Percentiles rank a stretch among this genome's conserved stretches.
phyloP scores from a whole-genome alignment of 352 stramenopile species.

The Aphanomyces euteiches region DNA sequence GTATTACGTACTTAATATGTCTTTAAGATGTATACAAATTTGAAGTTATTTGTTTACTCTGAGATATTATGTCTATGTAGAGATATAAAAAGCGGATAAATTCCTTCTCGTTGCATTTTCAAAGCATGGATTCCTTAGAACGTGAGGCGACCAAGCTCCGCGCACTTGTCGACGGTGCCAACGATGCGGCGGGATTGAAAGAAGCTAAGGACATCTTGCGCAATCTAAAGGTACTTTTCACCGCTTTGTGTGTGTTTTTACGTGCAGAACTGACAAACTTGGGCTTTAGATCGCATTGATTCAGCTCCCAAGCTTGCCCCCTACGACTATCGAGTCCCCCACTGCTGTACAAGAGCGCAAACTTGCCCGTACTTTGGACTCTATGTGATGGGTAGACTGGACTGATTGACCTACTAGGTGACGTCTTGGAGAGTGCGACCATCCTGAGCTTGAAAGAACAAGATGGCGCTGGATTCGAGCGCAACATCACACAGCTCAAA shows the following conservation, averaged over 20 bases:
- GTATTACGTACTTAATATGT: not conserved
- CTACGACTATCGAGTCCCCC: slow-evolving; percentile 47
- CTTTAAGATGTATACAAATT: not conserved
- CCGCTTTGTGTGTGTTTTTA: not conserved
- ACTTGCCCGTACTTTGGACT: slow-evolving; percentile 56
- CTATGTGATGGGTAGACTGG: slow-evolving; percentile 1
- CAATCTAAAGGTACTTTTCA: slow-evolving; percentile 25
- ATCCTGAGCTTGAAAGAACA: slow-evolving; percentile 82
- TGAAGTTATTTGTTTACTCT: not conserved
- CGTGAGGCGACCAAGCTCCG: slow-evolving; percentile 32
- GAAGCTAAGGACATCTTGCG: slow-evolving; percentile 24
- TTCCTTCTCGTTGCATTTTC: slow-evolving; percentile 6
- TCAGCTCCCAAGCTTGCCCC: slow-evolving; percentile 76
- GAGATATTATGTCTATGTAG: not conserved
- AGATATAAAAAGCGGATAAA: not conserved
- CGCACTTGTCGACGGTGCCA: slow-evolving; percentile 19
- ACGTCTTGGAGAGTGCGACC: slow-evolving; percentile 87
- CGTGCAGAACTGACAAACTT: not conserved
- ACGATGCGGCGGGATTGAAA: slow-evolving; percentile 4
- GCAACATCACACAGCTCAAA: slow-evolving; percentile 87
- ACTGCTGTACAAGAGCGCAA: slow-evolving; percentile 63
- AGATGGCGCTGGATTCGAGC: slow-evolving; percentile 83
- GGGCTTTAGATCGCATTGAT: slow-evolving; percentile 74
- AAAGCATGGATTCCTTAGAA: slow-evolving; percentile 28
- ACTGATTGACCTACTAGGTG: slow-evolving; percentile 37